phyloP scores from a whole-genome alignment of 2,329 filamentous ascomycete genomes.

The Claviceps pusilla region DNA sequence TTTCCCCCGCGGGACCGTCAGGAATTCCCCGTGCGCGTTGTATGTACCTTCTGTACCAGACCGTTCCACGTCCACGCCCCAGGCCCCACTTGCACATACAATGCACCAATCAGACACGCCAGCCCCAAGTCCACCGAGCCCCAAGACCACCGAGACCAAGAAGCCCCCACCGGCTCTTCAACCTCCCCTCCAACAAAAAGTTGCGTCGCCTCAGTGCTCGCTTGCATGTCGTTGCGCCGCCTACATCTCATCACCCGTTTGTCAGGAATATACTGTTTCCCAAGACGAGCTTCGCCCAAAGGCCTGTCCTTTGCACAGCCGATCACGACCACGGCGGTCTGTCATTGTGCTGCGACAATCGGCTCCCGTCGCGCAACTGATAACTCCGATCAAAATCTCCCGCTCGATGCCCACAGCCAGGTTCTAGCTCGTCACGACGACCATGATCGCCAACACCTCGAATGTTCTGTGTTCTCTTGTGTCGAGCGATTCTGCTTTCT shows the following conservation, averaged over 20 bases:
- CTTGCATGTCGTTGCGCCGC: conserved; percentile 3
- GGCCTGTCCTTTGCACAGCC: not conserved
- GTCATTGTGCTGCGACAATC: conserved; percentile 3
- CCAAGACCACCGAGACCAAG: not conserved
- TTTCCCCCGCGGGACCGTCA: too few species aligned
- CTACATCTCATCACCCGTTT: not conserved
- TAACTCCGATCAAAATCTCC: conserved; percentile 1
- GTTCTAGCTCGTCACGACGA: conserved; percentile 31
- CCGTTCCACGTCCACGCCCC: not conserved
- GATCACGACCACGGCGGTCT: not conserved
- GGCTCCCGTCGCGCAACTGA: not conserved
- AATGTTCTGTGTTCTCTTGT: conserved; percentile 34
- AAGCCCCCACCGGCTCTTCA: conserved; percentile 2
- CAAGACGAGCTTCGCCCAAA: not conserved
- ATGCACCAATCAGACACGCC: not conserved
- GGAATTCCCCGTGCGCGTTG: too few species aligned
- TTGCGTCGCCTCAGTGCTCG: not conserved
- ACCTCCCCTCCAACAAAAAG: conserved; percentile 4
- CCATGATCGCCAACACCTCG: conserved; percentile 35
- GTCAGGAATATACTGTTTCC: not conserved
- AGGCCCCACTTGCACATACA: not conserved
- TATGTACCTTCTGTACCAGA: too few species aligned
- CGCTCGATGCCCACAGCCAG: conserved; percentile 10
- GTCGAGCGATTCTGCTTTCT: conserved; percentile 40
- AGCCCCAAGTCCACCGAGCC: not conserved